Conservation (phyloP, 345 rosid genomes). For the Brassica napus region Da-Ae NC_063436.1:31992501-31993000, state of each 20-base stretch:
- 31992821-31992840: constrained; percentile 64
- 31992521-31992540: too few relatives aligned
- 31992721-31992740: neutral
- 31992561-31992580: too few relatives aligned
- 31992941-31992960: constrained; percentile 76
- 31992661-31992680: too few relatives aligned
- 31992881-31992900: constrained; percentile 33
- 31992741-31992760: constrained; percentile 15
- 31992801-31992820: constrained; percentile 71
- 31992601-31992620: too few relatives aligned
- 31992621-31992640: too few relatives aligned
- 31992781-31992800: constrained; percentile 50
- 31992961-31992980: constrained; percentile 55
- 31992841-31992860: constrained; percentile 70
- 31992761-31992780: neutral
- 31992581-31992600: too few relatives aligned
- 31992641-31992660: too few relatives aligned
- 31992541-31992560: too few relatives aligned
- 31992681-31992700: too few relatives aligned
- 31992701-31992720: neutral
- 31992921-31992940: constrained; percentile 70
- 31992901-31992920: constrained; percentile 42
- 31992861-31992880: constrained; percentile 69
- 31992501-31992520: too few relatives aligned
- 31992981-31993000: constrained; percentile 29